Evolutionary conservation across 1,139 yeast species (phyloP).

Genomic region (Schwanniomyces etchellsii): DNA sequence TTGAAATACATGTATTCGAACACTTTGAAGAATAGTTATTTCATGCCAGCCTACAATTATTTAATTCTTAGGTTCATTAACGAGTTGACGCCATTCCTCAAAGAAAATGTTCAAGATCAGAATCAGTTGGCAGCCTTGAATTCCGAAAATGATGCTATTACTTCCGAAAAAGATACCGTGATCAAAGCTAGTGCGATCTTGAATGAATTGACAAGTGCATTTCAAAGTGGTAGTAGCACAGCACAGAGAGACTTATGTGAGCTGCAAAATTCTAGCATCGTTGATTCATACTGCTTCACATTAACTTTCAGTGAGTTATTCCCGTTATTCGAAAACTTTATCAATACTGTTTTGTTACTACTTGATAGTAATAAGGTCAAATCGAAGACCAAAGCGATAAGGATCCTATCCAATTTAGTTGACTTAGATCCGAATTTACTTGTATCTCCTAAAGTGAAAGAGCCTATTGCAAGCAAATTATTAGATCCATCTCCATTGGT

Average conservation of each 20-base stretch:
- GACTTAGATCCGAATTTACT: conserved; percentile 49
- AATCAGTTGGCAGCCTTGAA: conserved; percentile 8
- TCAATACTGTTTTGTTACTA: conserved; percentile 42
- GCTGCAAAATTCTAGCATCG: neutral
- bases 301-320: conserved; percentile 20
- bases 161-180: conserved; percentile 1
- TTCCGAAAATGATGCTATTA: conserved; percentile 7
- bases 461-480: conserved; percentile 47
- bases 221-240: conserved; percentile 7
- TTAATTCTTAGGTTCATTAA: conserved; percentile 9
- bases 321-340: conserved; percentile 46
- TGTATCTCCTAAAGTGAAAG: conserved; percentile 43
- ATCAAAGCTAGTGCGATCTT: conserved; percentile 2
- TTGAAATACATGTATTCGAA: conserved; percentile 12
- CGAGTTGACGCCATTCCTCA: conserved; percentile 3
- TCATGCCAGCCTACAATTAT: conserved; percentile 8
- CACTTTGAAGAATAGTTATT: conserved; percentile 6
- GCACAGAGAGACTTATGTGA: neutral
- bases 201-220: conserved; percentile 5
- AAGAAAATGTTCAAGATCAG: conserved; percentile 1
- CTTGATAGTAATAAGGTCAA: conserved; percentile 53
- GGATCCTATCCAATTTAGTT: conserved; percentile 41
- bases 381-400: conserved; percentile 60
- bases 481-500: conserved; percentile 65
- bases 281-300: neutral